These are phyloP conservation scores for Allomyces macrogynus DNA, from an alignment of 192 early-diverging fungal species.

Conservation along the genomic window DNA sequence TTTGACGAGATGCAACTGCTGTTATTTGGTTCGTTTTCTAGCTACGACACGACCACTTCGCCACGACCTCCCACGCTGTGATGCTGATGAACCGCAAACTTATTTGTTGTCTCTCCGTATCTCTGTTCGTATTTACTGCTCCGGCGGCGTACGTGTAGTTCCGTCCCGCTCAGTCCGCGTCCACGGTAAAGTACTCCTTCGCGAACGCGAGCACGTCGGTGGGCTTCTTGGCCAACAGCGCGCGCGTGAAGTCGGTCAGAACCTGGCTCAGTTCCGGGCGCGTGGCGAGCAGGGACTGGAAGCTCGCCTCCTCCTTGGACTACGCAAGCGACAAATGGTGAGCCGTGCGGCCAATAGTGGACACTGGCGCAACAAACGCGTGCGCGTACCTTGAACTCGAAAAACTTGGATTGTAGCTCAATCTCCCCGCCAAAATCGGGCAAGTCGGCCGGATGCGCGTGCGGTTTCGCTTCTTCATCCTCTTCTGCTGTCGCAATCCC, in stretches of 20 bases:
- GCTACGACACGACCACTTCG: too few species aligned
- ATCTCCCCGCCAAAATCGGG: background rate
- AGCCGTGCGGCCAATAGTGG: too few species aligned
- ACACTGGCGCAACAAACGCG: too few species aligned
- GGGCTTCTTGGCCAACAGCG: background rate
- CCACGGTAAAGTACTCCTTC: background rate
- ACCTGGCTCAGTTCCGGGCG: background rate
- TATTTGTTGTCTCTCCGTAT: too few species aligned
- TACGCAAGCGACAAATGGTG: too few species aligned
- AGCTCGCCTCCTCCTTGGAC: background rate
- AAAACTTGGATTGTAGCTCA: background rate
- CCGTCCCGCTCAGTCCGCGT: too few species aligned
- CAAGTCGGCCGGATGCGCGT: background rate
- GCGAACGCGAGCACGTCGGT: background rate
- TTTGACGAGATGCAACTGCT: too few species aligned
- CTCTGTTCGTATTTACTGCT: too few species aligned
- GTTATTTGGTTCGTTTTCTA: too few species aligned
- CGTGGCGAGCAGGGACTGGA: background rate
- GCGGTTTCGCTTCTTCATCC: background rate
- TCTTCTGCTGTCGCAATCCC: background rate
- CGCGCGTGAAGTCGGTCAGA: background rate
- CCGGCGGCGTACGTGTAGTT: too few species aligned
- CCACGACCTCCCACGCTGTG: too few species aligned
- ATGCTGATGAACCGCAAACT: too few species aligned
- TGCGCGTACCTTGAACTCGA: background rate